Evolutionary conservation across 495 filamentous ascomycete genomes (phyloP), one percentile per base, ranked within the genome.

Genomic region (Neurospora pannonica): DNA sequence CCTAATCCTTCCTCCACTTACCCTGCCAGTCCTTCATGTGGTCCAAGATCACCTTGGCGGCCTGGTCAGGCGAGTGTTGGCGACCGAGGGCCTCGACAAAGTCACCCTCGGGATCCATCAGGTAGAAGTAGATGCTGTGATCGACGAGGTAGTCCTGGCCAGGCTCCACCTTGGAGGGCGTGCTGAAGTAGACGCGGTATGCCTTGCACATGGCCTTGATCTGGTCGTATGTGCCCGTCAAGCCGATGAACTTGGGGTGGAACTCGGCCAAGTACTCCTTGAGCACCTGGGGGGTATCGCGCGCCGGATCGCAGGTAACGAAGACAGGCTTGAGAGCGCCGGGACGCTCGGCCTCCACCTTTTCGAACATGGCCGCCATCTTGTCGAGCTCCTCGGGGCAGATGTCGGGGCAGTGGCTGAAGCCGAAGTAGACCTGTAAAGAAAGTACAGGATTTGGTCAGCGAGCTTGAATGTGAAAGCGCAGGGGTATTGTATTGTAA

Each of bases 371-470:
- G 76, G 86, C 85, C 70, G 95, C 93, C 94, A 99, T 97, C 85
- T 99, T 99, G 82, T 99, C 96, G 71, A 99, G 91, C 85, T 99
- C 96, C 77, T 99, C 96, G 38, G 96, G 96, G 86, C 96, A 99
- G 82, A 99, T 99, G 83, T 99, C 96, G 15, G 96, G 96, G 82
- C 96, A 99, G 83, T 97, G 94, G 17, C 94, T 94, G 90, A 99
- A 99, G 77, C 96, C 96, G 81, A 98, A 99, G 83, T 99, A 99
- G 62, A 98, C 90, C 92, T 86, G 37, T 17, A 3, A 71, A 5
- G 11, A 19, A 2, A 31, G 24, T 38, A 8, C 36, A 48, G 34
- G 15, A 13, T n/a, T 31, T 34, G 6, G 24, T 67, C 28, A 67
- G 54, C 54, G 54, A 67, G 28, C 54, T 17, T 6, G 37, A 31